Evolutionary conservation across 805 yeast genomes (phyloP).

Genomic region (Metschnikowia peoriensis): DNA sequence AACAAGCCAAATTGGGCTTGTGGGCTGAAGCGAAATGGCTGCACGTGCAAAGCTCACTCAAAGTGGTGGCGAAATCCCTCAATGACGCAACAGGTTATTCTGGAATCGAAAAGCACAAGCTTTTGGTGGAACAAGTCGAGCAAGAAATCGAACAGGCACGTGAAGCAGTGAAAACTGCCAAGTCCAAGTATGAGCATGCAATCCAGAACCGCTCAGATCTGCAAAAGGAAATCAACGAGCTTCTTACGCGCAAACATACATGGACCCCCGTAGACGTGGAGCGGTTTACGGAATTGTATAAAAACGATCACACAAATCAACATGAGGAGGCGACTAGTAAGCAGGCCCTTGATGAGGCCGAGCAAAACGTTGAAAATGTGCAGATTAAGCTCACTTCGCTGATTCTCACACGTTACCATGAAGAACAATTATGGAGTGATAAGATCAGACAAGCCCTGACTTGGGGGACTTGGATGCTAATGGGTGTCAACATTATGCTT

Average conservation of each 20-base stretch:
- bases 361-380: constrained; percentile 61
- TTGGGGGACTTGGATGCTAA: constrained; percentile 91
- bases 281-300: constrained; percentile 75
- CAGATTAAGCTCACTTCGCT: constrained; percentile 70
- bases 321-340: constrained; percentile 54
- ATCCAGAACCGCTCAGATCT: constrained; percentile 62
- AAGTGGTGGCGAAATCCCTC: constrained; percentile 62
- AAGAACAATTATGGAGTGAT: constrained; percentile 98
- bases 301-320: constrained; percentile 76
- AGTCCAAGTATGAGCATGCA: constrained; percentile 55
- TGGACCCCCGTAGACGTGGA: constrained; percentile 85
- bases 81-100: constrained; percentile 94
- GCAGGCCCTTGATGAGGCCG: constrained; percentile 49
- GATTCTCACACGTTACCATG: constrained; percentile 86
- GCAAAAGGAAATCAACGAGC: constrained; percentile 83
- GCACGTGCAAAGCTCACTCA: constrained; percentile 55
- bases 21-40: constrained; percentile 49
- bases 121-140: constrained; percentile 58
- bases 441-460: constrained; percentile 91
- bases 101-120: constrained; percentile 68
- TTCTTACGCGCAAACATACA: constrained; percentile 75
- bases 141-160: constrained; percentile 47
- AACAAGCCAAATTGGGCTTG: constrained; percentile 35
- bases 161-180: constrained; percentile 45
- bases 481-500: constrained; percentile 80